These are phyloP conservation scores for Leucocoprinus sp. DNA, from an alignment of 768 basidiomycete species.

Conservation along the genomic window DNA sequence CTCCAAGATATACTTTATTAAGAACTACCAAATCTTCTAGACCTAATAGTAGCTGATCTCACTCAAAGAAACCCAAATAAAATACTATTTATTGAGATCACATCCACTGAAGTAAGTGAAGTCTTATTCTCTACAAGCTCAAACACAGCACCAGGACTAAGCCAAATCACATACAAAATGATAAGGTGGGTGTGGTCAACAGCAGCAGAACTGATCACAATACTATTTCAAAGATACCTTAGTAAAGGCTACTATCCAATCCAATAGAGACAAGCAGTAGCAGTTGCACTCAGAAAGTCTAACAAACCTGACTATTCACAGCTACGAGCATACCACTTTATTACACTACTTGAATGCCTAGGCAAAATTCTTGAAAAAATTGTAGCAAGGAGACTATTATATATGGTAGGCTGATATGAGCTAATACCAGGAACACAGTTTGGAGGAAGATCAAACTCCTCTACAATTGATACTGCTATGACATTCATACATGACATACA, in stretches of 20 bases:
- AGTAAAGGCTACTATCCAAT: slow-evolving; percentile 18
- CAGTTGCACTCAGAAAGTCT: slow-evolving; percentile 25
- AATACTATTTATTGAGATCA: slow-evolving; percentile 14
- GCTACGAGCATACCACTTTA: slow-evolving; percentile 25
- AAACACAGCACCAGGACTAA: slow-evolving; percentile 18
- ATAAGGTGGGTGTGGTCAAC: slow-evolving; percentile 21
- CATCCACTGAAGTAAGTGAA: slow-evolving; percentile 17
- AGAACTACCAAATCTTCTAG: slow-evolving; percentile 12
- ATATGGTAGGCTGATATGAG: slow-evolving; percentile 15
- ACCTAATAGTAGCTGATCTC: slow-evolving; percentile 7
- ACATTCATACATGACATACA: slow-evolving; percentile 20
- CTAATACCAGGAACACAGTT: slow-evolving; percentile 20
- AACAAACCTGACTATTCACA: slow-evolving; percentile 27
- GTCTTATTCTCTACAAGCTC: slow-evolving; percentile 15
- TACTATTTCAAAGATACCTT: slow-evolving; percentile 17
- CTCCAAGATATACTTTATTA: slow-evolving; percentile 17
- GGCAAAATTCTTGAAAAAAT: slow-evolving; percentile 26
- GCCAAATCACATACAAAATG: slow-evolving; percentile 17
- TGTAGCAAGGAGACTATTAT: slow-evolving; percentile 18
- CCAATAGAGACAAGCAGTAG: slow-evolving; percentile 19
- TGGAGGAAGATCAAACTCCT: slow-evolving; percentile 16
- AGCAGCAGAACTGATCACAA: neutral
- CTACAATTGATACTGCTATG: slow-evolving; percentile 17
- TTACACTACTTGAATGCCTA: slow-evolving; percentile 26
- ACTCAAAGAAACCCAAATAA: slow-evolving; percentile 3